These are phyloP conservation scores for Apiospora sp. DNA, from an alignment of 2,329 filamentous ascomycete genomes.

Conservation along the genomic window DNA sequence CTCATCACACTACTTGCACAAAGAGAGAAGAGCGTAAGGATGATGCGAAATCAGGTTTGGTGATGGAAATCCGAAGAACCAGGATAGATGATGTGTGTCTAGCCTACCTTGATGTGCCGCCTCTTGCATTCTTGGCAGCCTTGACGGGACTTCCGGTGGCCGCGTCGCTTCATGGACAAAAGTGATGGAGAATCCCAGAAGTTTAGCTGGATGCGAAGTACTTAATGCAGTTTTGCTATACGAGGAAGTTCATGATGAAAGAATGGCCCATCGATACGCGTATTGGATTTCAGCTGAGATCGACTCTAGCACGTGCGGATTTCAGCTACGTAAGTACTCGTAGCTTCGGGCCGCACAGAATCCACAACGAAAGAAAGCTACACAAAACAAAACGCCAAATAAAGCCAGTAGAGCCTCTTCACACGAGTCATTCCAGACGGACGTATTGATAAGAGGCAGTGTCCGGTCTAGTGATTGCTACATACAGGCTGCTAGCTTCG, in stretches of 20 bases:
- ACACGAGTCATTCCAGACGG: background rate
- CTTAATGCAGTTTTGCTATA: background rate
- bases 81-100: background rate
- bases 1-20: constrained; percentile 39
- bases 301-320: background rate
- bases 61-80: background rate
- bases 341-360: background rate
- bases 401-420: background rate
- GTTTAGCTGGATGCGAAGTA: background rate
- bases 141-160: constrained; percentile 44
- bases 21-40: background rate
- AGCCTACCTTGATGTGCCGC: constrained; percentile 42
- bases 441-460: too few species aligned
- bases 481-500: background rate
- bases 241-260: background rate
- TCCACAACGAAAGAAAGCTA: background rate
- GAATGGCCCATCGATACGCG: background rate
- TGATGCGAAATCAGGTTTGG: background rate
- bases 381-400: background rate
- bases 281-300: background rate
- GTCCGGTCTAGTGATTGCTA: background rate
- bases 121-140: constrained; percentile 44
- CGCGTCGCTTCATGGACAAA: constrained; percentile 32
- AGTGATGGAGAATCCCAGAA: background rate
- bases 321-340: background rate